phyloP scores from a whole-genome alignment of 768 basidiomycete genomes.

The Tremella mesenterica region DNA sequence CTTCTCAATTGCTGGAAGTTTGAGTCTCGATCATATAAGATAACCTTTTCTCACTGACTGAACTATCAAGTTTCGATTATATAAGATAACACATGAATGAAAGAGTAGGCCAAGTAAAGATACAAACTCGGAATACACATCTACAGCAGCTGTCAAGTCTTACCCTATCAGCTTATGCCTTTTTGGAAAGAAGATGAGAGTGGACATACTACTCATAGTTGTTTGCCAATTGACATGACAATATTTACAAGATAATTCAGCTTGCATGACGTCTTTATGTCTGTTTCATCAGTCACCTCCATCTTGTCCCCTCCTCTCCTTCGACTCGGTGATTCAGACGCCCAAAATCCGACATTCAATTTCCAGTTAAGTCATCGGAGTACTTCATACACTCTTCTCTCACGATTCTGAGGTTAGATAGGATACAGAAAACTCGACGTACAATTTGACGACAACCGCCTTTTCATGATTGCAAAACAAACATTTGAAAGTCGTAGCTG shows the following conservation, averaged over 20 bases:
- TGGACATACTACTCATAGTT: constrained; percentile 59
- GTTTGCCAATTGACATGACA: constrained; percentile 81
- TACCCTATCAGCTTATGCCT: constrained; percentile 16
- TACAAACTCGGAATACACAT: constrained; percentile 64
- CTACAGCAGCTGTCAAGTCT: constrained; percentile 17
- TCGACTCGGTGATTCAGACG: no score
- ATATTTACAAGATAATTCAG: constrained; percentile 62
- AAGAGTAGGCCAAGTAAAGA: no score
- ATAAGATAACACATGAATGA: no score
- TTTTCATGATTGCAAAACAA: constrained; percentile 40
- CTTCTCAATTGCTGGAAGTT: no score
- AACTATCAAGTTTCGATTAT: no score
- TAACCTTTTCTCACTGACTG: no score
- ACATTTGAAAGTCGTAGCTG: constrained; percentile 42
- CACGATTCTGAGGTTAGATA: not conserved
- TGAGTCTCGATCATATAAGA: no score
- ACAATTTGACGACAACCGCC: constrained; percentile 34
- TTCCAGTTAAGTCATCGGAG: no score
- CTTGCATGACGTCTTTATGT: constrained; percentile 58
- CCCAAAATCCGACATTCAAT: no score
- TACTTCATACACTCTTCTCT: no score
- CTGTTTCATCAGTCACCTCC: constrained; percentile 87
- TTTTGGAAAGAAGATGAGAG: not conserved
- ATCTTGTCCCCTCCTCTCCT: not conserved
- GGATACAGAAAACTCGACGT: not conserved